Base-by-base conservation (phyloP, 306 rosid genomes). In the Gynostemma pentaphyllum region DNA sequence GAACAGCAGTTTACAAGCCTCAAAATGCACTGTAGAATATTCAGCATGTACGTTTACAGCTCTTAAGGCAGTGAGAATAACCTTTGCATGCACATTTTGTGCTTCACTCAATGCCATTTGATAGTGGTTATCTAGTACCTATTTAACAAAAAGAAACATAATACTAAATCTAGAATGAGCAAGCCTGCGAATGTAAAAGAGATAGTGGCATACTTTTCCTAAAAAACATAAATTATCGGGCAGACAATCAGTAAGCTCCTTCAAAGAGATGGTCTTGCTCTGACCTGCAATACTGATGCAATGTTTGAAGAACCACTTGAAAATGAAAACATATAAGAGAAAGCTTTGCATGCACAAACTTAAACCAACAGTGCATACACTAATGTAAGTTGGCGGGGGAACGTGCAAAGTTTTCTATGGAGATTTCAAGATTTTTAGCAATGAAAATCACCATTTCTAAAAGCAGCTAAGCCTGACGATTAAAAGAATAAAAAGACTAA, bases 391-490 rank as follows among this genome's bases (percentile, higher is more conserved):
- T 30, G 41, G n/a, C 54, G 41, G 60, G 68, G 14, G 75, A 66
- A 92, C 99, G 96, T 88, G 88, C 99, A 68, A 92, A 79, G 76
- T 92, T 96, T 78, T 92, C 99, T n/a, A 76, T 92, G 84, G 76
- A 88, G 96, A 75, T 88, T 90, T 2, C 95, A 82, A 75, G 86
- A 84, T 65, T 97, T 80, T 92, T 97, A 63, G 97, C 97, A 74
- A 92, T 95, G 96, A 96, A 92, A 82, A 95, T 84, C 74, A 92
- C 83, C 90, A 77, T 81, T 94, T 88, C 88, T 19, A 90, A 78
- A 56, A 92, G 95, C 87, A 92, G 81, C 85, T 92, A 95, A 70
- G 94, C 99, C 99, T 92, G 71, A 64, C n/a, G 41, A 73, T 49
- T 61, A 75, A 45, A 69, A 59, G 44, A 45, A 40, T 24, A 62